A percentile compares a stretch with the other conserved stretches of the same genome.
phyloP scores from a whole-genome alignment of 164 flowering plant genomes.

The Kalanchoe fedtschenkoi region DNA sequence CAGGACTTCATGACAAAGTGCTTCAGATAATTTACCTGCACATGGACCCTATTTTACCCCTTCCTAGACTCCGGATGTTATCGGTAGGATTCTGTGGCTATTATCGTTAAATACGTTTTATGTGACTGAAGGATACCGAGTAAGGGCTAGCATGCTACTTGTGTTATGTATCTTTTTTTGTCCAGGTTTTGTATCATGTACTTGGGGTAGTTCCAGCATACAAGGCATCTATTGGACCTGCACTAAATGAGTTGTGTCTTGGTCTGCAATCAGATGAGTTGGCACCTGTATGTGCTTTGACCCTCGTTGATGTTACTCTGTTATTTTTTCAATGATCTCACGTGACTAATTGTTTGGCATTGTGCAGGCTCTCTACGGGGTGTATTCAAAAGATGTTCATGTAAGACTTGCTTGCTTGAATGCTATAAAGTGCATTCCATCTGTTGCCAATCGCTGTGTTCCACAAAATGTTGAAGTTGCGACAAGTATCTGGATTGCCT shows the following conservation, averaged over 20 bases:
- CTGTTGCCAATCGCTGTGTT: slow-evolving; percentile 63
- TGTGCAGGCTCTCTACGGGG: slow-evolving; percentile 70
- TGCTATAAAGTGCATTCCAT: slow-evolving; percentile 90
- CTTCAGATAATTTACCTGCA: slow-evolving; percentile 77
- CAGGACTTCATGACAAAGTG: slow-evolving; percentile 81
- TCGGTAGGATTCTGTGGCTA: slow-evolving; percentile 41
- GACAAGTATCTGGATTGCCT: slow-evolving; percentile 91
- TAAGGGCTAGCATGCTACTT: background rate
- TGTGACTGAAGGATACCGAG: background rate
- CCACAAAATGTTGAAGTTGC: slow-evolving; percentile 71
- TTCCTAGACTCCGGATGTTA: slow-evolving; percentile 89
- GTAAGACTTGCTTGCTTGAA: slow-evolving; percentile 93
- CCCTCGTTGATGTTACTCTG: background rate
- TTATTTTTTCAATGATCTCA: background rate
- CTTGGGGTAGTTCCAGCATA: slow-evolving; percentile 85
- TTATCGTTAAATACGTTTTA: background rate
- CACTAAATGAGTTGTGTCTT: slow-evolving; percentile 88
- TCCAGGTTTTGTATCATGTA: slow-evolving; percentile 89
- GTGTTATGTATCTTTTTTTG: slow-evolving; percentile 9
- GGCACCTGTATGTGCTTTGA: slow-evolving; percentile 51
- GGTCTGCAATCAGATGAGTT: slow-evolving; percentile 78
- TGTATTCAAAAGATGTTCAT: slow-evolving; percentile 85
- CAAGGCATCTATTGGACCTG: slow-evolving; percentile 69
- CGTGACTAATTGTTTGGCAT: slow-evolving; percentile 4
- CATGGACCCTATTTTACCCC: slow-evolving; percentile 87